These are phyloP conservation scores for Cupressus sempervirens DNA, from an alignment of 75 land plant genomes.

Conservation along the genomic window DNA sequence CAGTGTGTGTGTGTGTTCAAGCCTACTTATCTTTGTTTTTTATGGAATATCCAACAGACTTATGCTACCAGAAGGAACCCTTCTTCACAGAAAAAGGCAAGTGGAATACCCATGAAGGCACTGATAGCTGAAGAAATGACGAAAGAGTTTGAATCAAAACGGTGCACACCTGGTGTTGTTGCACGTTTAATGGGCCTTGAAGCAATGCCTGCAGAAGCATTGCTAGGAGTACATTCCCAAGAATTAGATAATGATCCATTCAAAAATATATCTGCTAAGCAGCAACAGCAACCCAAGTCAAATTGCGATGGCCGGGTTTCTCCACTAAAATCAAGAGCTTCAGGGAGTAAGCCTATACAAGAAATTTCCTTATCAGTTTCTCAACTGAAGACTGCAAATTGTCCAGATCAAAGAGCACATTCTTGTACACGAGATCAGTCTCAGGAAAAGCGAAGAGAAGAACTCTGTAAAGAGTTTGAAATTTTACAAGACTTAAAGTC, in stretches of 20 bases:
- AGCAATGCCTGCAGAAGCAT: slow-evolving; percentile 41
- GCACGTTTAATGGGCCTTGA: slow-evolving; percentile 96
- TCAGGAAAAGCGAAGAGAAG: slow-evolving; percentile 50
- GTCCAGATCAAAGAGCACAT: not conserved
- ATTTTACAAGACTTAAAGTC: slow-evolving; percentile 26
- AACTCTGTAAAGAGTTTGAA: slow-evolving; percentile 76
- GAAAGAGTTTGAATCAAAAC: slow-evolving; percentile 33
- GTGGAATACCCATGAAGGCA: slow-evolving; percentile 35
- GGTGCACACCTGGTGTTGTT: slow-evolving; percentile 61
- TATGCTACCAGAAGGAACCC: slow-evolving; percentile 6
- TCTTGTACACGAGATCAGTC: slow-evolving; percentile 29
- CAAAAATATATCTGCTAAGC: not conserved
- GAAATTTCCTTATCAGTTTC: not conserved
- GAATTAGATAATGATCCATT: slow-evolving; percentile 2
- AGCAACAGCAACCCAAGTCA: slow-evolving; percentile 8
- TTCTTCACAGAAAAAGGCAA: slow-evolving; percentile 15
- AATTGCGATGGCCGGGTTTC: not conserved
- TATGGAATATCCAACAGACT: not conserved
- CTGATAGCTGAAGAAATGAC: slow-evolving; percentile 46
- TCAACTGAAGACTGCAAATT: not conserved
- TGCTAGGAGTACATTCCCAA: slow-evolving; percentile 21
- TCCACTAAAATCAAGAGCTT: slow-evolving; percentile 4
- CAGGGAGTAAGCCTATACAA: not conserved
- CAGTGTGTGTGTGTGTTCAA: not conserved
- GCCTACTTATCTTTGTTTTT: not conserved